Evolutionary conservation across 805 yeast species (phyloP), one percentile per base, ranked within the genome.

Genomic region (Torulaspora gathmanii): DNA sequence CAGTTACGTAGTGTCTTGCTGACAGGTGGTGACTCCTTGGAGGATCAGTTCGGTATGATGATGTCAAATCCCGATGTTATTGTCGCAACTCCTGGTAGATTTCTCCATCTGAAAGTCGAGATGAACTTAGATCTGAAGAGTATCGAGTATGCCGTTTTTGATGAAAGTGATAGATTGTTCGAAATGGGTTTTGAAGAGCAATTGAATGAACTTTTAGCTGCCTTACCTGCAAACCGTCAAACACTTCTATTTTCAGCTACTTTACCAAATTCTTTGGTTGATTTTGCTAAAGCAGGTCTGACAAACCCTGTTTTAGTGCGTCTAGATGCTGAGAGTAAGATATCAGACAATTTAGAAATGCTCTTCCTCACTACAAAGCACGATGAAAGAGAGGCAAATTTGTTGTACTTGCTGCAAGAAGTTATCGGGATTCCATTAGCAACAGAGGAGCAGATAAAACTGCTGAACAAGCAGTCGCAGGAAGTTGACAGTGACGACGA

Each of bases 11-110:
- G 87, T 13, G 79, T 85, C 11, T 72, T 90, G 40, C 70, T 93
- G 25, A 91, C 95, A 46, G 99, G 99, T 70, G 99, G 99, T 72
- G 99, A 93, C 61, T 86, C 96, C n/a, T 71, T 93, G 58, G 99
- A 93, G 61, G 97, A 91, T 45, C 99, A 93, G 70, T 93, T 93
- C 63, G 74, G 86, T 17, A 80, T 86, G 63, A 87, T 93, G 95
- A 82, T 90, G 86, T 68, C 82, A 45, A 88, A 89, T 60, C 99
- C 99, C 0, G 99, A 93, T 70, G 82, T 95, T 28, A 76, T 93
- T 31, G 83, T 93, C 47, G 98, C 98, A 16, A 93, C 99, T 0
- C 99, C 99, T 0, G 99, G 99, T 65, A 78, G 99, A 67, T 93
- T 93, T 58, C 68, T 91, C 68, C 99, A 93, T 75, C 76, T 93